These are phyloP conservation scores for Exophiala dermatitidis DNA, from an alignment of 2,329 filamentous ascomycete genomes.

Conservation along the genomic window DNA sequence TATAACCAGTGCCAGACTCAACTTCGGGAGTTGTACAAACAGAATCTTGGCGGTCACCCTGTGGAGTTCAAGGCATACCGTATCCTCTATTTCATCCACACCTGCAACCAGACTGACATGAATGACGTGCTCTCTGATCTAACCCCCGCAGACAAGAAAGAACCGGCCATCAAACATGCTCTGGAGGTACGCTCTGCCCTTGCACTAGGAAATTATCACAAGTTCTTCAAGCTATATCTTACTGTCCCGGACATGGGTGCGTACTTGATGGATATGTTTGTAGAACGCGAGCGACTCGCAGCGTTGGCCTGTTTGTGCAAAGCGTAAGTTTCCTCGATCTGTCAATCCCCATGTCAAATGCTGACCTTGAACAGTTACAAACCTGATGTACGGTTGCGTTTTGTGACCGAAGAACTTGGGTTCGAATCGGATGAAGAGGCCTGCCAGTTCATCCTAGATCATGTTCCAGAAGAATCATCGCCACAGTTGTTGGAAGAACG, in stretches of 20 bases:
- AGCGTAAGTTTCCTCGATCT: constrained; percentile 61
- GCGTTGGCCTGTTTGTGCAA: constrained; percentile 88
- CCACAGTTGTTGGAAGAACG: constrained; percentile 65
- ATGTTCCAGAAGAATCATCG: constrained; percentile 54
- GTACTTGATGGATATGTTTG: constrained; percentile 99
- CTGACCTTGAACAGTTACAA: constrained; percentile 70
- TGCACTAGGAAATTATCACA: constrained; percentile 92
- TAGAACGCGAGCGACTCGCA: constrained; percentile 82
- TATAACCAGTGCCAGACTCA: constrained; percentile 99
- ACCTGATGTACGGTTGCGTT: constrained; percentile 77
- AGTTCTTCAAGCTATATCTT: constrained; percentile 92
- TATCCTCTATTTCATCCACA: constrained; percentile 99
- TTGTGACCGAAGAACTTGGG: constrained; percentile 89
- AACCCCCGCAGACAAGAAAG: constrained; percentile 91
- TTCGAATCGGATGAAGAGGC: constrained; percentile 91
- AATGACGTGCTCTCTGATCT: constrained; percentile 98
- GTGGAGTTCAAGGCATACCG: constrained; percentile 98
- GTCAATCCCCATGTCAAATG: constrained; percentile 2
- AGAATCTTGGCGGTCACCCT: constrained; percentile 79
- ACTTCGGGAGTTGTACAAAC: constrained; percentile 80
- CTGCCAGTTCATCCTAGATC: constrained; percentile 79
- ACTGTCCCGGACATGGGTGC: constrained; percentile 94
- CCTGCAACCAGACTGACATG: constrained; percentile 94
- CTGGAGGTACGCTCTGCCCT: constrained; percentile 83
- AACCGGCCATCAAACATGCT: constrained; percentile 79